These are phyloP conservation scores for Dendrocalamus latiflorus DNA, from an alignment of 202 grass and related monocot genomes.

Conservation along the genomic window DNA sequence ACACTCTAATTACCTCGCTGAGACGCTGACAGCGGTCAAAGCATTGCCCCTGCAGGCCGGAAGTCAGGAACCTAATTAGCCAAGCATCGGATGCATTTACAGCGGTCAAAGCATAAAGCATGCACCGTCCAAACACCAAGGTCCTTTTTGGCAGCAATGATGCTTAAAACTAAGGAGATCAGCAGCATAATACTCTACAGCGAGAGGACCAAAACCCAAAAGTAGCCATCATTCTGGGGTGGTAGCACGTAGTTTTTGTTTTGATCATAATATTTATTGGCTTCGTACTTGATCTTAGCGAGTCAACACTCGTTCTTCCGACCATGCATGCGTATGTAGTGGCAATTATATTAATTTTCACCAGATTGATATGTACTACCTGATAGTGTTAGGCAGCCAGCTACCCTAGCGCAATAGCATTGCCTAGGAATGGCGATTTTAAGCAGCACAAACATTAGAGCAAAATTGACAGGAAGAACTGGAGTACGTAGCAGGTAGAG, in stretches of 20 bases:
- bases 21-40: constrained; percentile 13
- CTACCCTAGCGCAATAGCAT: too few relatives aligned
- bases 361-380: not conserved
- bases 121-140: constrained; percentile 20
- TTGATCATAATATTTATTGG: not conserved
- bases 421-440: not conserved
- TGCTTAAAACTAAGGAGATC: too few relatives aligned
- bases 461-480: not conserved
- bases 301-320: constrained; percentile 19
- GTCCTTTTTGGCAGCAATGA: constrained; percentile 32
- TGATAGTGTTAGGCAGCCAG: too few relatives aligned
- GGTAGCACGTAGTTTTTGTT: not conserved
- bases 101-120: not conserved
- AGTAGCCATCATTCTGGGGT: not conserved
- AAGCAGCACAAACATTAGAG: too few relatives aligned
- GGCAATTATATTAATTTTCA: not conserved
- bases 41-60: too few relatives aligned
- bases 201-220: too few relatives aligned
- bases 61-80: not conserved
- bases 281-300: not conserved
- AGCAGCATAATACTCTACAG: too few relatives aligned
- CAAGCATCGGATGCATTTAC: not conserved
- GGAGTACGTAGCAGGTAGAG: not conserved
- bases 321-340: not conserved
- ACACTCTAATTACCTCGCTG: not conserved